Evolutionary conservation across 768 basidiomycete genomes (phyloP).

Genomic region (Tricholomella constricta): DNA sequence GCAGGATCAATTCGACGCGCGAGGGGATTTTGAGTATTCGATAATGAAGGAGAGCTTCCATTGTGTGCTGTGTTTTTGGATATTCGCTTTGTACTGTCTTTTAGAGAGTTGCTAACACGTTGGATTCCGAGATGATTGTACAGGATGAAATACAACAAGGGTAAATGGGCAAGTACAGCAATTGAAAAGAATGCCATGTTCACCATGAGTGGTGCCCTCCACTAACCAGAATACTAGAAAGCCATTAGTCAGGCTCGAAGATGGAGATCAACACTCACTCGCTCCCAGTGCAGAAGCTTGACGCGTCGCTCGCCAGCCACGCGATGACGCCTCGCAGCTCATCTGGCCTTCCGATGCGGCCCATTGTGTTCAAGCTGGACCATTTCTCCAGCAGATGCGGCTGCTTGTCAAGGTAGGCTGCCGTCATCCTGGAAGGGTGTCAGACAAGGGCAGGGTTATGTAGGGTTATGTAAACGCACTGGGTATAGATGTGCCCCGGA

Average conservation of each 20-base stretch:
- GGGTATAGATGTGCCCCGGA: slow-evolving; percentile 76
- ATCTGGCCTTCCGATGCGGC: slow-evolving; percentile 69
- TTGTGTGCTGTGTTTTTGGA: background rate
- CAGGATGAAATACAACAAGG: slow-evolving; percentile 1
- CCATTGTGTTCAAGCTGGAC: slow-evolving; percentile 70
- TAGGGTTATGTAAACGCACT: slow-evolving; percentile 39
- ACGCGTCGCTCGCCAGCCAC: slow-evolving; percentile 77
- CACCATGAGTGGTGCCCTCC: slow-evolving; percentile 69
- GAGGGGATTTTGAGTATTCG: slow-evolving; percentile 53
- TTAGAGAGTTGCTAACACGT: background rate
- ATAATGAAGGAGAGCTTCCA: slow-evolving; percentile 17
- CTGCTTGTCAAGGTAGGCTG: slow-evolving; percentile 64
- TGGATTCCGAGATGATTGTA: background rate
- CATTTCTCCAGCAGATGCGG: slow-evolving; percentile 66
- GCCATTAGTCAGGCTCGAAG: background rate
- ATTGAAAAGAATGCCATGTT: slow-evolving; percentile 11
- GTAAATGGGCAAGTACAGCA: background rate
- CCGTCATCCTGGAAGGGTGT: slow-evolving; percentile 71
- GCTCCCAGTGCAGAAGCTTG: slow-evolving; percentile 80
- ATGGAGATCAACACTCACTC: slow-evolving; percentile 53
- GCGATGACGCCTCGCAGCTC: slow-evolving; percentile 71
- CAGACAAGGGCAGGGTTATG: too few species aligned
- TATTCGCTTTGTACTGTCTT: background rate
- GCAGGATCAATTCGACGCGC: slow-evolving; percentile 47
- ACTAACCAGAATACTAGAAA: slow-evolving; percentile 54